Conservation (phyloP, 805 yeast species). For the Barnettozyma populi region DNA sequence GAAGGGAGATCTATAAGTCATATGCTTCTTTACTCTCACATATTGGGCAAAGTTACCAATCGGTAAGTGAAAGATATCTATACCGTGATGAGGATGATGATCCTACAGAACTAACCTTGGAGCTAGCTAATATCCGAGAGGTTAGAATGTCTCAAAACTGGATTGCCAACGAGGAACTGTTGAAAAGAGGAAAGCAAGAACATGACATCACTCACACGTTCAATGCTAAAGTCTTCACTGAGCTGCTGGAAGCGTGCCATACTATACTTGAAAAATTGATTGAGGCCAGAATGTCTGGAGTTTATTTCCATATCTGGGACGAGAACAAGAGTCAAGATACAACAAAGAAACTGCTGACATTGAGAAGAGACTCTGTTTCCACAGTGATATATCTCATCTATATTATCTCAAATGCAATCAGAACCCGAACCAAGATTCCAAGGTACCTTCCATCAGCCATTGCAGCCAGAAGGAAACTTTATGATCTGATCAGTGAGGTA, state of each 20-base stretch:
- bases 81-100: slow-evolving; percentile 43
- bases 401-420: slow-evolving; percentile 37
- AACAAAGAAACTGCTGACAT: slow-evolving; percentile 35
- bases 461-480: slow-evolving; percentile 37
- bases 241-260: slow-evolving; percentile 34
- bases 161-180: slow-evolving; percentile 33
- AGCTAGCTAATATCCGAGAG: slow-evolving; percentile 41
- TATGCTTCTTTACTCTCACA: slow-evolving; percentile 35
- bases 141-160: slow-evolving; percentile 42
- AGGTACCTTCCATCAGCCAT: slow-evolving; percentile 40
- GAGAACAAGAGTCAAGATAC: slow-evolving; percentile 33
- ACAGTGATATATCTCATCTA: slow-evolving; percentile 40
- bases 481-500: slow-evolving; percentile 32
- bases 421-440: slow-evolving; percentile 34
- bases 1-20: slow-evolving; percentile 35
- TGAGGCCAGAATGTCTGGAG: slow-evolving; percentile 46
- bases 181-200: slow-evolving; percentile 33
- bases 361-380: slow-evolving; percentile 43
- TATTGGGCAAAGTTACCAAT: slow-evolving; percentile 41
- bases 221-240: slow-evolving; percentile 29
- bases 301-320: slow-evolving; percentile 41
- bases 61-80: slow-evolving; percentile 42
- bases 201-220: slow-evolving; percentile 32
- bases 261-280: slow-evolving; percentile 35
- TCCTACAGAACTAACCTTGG: slow-evolving; percentile 40